A percentile compares a stretch with the other conserved stretches of the same genome.
Conservation (phyloP, 345 rosid genomes). For the Eucalyptus decipiens region DNA sequence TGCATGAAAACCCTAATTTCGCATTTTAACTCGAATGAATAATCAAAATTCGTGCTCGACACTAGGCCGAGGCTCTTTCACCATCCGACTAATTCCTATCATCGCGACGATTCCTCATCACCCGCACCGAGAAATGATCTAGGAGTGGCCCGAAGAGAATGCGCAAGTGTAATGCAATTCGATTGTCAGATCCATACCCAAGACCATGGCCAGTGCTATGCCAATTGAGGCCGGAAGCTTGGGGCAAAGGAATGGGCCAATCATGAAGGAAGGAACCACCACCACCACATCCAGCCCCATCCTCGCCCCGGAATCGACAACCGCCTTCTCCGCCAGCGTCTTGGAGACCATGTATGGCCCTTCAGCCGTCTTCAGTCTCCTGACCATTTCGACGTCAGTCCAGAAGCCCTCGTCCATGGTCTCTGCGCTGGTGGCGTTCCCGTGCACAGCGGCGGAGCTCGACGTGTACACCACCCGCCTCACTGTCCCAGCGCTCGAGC, state of each 20-base stretch:
- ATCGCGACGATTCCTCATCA: not conserved
- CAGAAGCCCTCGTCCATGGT: slow-evolving; percentile 23
- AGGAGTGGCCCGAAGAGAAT: not conserved
- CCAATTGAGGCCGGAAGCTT: slow-evolving; percentile 6
- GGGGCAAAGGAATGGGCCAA: slow-evolving; percentile 29
- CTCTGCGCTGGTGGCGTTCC: not conserved
- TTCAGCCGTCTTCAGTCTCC: not conserved
- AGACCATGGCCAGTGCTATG: not conserved
- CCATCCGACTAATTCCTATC: not conserved
- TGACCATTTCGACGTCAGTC: slow-evolving; percentile 11
- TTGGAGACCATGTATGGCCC: slow-evolving; percentile 10
- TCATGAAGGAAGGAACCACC: slow-evolving; percentile 5
- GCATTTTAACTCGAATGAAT: not conserved
- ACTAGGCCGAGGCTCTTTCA: not conserved
- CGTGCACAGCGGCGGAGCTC: slow-evolving; percentile 4
- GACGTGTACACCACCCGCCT: slow-evolving; percentile 60
- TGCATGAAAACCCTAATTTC: not conserved
- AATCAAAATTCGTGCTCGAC: not conserved
- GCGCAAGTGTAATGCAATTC: not conserved
- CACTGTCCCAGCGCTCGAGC: slow-evolving; percentile 35
- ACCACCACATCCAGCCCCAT: slow-evolving; percentile 23
- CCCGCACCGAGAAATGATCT: not conserved
- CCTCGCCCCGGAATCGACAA: slow-evolving; percentile 3
- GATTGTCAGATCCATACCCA: not conserved
- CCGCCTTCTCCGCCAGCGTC: slow-evolving; percentile 16